Base-by-base conservation (phyloP, 768 basidiomycete genomes). In the Grammothele lineata region DNA sequence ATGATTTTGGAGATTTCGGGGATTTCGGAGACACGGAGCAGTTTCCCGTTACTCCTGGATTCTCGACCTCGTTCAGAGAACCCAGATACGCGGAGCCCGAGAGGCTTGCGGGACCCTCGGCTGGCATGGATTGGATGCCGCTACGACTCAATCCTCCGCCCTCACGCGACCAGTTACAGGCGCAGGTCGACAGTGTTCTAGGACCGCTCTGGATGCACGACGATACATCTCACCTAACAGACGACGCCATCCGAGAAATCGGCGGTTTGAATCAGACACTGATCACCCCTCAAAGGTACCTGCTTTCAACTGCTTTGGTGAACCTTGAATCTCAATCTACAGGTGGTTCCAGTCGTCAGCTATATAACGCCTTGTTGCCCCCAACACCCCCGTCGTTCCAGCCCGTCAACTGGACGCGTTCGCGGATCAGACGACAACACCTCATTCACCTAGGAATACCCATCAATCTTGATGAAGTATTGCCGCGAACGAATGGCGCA, bases 361-460 rank as follows among this genome's bases (percentile, higher is more conserved):
- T 92, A 43, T 91, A 92, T 66, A 80, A 81, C 47, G 71, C 75
- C 49, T 74, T 94, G 15, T 62, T 90, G 32, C 72, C 70, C 10
- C 76, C 85, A 53, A 76, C 83, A 1, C 81, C 86, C 2, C 84
- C 88, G 26, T 78, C 83, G 9, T 84, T 79, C 37, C 83, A 86
- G 62, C 85, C 89, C n/a, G 83, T 92, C 43, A 94, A 90, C 57
- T 97, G 94, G 94, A 93, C 83, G 41, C 84, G 92, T 38, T 95
- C 92, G 47, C 80, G 88, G 36, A 92, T 92, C 62, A 80, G 94
- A 46, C 73, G 92, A 39, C 91, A 92, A 60, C 91, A 96, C 59
- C 73, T 97, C 39, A 95, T 95, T 50, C 69, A 90, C 11, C 80
- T 97, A 21, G 94, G 94, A 19, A 85, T 97, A 37, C 94, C 94